These are phyloP conservation scores for Coemansia sp. DNA, from an alignment of 192 early-diverging fungal genomes.

Conservation along the genomic window DNA sequence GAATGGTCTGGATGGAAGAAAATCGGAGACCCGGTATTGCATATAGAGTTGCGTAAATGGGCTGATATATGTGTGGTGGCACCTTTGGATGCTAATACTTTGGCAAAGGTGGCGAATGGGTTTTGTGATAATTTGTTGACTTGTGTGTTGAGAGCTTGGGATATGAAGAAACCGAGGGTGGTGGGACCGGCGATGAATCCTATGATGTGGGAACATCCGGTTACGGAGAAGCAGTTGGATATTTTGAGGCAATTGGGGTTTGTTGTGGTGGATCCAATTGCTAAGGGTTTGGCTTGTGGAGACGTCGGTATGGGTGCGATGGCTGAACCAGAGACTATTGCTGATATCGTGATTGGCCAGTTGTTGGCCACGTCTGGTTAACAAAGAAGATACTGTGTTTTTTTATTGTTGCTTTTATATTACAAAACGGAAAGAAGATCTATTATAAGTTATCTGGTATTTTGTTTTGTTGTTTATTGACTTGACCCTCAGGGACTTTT, in stretches of 20 bases:
- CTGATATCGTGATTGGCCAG: conserved; percentile 29
- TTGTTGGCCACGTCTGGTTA: conserved; percentile 4
- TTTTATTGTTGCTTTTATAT: conserved; percentile 4
- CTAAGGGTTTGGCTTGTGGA: conserved; percentile 88
- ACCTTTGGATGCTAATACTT: conserved; percentile 91
- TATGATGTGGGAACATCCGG: conserved; percentile 93
- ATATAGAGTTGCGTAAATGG: conserved; percentile 94
- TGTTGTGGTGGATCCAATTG: conserved; percentile 71
- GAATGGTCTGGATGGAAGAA: conserved; percentile 90
- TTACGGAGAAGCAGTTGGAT: conserved; percentile 72
- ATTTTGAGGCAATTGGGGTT: conserved; percentile 62
- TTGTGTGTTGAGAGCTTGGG: conserved; percentile 89
- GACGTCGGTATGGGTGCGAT: conserved; percentile 90
- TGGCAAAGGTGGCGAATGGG: conserved; percentile 88
- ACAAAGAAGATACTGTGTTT: neutral
- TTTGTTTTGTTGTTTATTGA: neutral
- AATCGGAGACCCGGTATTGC: conserved; percentile 87
- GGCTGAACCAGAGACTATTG: conserved; percentile 75
- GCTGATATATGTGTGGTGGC: conserved; percentile 87
- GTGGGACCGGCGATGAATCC: conserved; percentile 98
- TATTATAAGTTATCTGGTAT: too few species aligned
- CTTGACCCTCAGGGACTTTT: neutral
- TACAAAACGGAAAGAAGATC: neutral
- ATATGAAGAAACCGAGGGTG: conserved; percentile 67
- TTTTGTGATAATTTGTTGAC: conserved; percentile 94